phyloP scores from a whole-genome alignment of 1,139 yeast genomes.

The Pichia sp. region DNA sequence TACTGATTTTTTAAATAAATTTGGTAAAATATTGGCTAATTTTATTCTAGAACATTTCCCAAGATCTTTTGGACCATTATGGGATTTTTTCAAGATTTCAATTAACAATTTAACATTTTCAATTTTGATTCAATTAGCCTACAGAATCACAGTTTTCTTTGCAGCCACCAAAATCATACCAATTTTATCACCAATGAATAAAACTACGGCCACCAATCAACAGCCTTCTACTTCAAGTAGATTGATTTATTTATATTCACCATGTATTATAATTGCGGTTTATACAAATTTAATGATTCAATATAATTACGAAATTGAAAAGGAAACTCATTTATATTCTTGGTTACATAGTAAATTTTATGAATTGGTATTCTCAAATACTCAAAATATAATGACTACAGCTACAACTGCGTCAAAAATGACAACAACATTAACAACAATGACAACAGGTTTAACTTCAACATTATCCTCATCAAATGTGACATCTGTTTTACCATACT shows the following conservation, averaged over 20 bases:
- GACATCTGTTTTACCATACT: background rate
- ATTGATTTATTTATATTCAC: conserved; percentile 79
- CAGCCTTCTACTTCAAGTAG: conserved; percentile 36
- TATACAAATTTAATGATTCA: conserved; percentile 91
- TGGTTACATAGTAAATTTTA: conserved; percentile 18
- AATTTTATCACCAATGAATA: conserved; percentile 42
- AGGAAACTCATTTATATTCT: conserved; percentile 27
- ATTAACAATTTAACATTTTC: conserved; percentile 75
- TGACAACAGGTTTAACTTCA: background rate
- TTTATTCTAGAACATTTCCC: conserved; percentile 40
- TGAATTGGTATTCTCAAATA: conserved; percentile 3
- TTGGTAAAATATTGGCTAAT: conserved; percentile 19
- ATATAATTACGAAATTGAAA: conserved; percentile 68
- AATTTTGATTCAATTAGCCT: conserved; percentile 71
- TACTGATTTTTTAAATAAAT: conserved; percentile 14
- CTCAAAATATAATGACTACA: background rate
- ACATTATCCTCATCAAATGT: background rate
- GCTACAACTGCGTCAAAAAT: background rate
- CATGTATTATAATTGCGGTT: conserved; percentile 88
- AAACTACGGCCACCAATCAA: conserved; percentile 5
- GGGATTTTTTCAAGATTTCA: conserved; percentile 65
- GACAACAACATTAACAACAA: background rate
- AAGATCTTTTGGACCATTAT: conserved; percentile 54
- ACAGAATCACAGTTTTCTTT: conserved; percentile 79
- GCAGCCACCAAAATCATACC: conserved; percentile 95